Evolutionary conservation across 2,329 filamentous ascomycete genomes (phyloP).

Genomic region (Botrytis medusae): DNA sequence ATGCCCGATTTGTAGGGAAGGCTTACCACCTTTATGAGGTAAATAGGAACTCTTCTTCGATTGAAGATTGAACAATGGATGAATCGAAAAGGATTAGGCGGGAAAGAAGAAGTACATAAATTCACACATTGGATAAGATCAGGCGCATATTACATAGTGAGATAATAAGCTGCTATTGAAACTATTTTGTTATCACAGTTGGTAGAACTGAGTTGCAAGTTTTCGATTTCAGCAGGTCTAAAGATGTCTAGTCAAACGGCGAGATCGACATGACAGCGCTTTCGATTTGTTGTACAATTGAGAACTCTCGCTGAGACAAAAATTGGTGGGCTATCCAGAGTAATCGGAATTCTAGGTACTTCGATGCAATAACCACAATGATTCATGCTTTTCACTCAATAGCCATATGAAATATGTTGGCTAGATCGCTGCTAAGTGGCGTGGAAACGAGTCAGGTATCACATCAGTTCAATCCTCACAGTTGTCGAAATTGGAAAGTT

Average conservation of each 20-base stretch:
- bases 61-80: not conserved
- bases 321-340: not conserved
- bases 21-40: conserved; percentile 75
- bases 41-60: not conserved
- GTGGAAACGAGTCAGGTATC: not conserved
- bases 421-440: not conserved
- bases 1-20: conserved; percentile 93
- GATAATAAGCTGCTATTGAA: not conserved
- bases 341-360: not conserved
- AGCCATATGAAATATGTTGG: not conserved
- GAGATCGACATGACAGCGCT: not conserved
- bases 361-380: not conserved
- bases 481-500: not conserved
- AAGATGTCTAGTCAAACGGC: not conserved
- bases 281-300: not conserved
- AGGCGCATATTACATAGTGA: too few relatives aligned
- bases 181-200: not conserved
- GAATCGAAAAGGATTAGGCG: too few relatives aligned
- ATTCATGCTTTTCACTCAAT: not conserved
- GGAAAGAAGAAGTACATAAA: not conserved
- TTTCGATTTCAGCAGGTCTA: not conserved
- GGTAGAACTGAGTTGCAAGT: not conserved
- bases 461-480: not conserved
- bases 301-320: not conserved
- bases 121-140: not conserved